These are phyloP conservation scores for Pseudocercospora cruenta DNA, from an alignment of 2,329 filamentous ascomycete genomes.

Conservation along the genomic window DNA sequence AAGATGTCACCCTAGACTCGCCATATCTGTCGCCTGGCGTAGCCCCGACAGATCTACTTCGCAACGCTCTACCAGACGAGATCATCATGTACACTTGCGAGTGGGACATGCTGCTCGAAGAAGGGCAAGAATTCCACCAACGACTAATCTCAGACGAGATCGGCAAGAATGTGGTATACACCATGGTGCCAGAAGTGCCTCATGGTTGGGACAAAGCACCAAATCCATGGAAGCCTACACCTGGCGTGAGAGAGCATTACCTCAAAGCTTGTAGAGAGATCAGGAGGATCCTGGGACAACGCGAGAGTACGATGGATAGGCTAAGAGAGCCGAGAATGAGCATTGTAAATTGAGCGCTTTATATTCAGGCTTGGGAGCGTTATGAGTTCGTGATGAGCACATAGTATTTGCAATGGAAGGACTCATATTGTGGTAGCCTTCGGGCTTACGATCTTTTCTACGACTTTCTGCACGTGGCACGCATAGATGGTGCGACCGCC, in stretches of 20 bases:
- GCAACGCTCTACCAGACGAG: conserved; percentile 59
- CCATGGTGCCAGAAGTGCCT: conserved; percentile 61
- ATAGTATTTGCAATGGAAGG: background rate
- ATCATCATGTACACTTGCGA: conserved; percentile 67
- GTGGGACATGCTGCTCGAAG: conserved; percentile 68
- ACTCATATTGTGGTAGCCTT: background rate
- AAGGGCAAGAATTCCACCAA: conserved; percentile 64
- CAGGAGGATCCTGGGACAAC: conserved; percentile 47
- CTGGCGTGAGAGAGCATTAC: conserved; percentile 59
- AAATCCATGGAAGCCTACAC: conserved; percentile 59
- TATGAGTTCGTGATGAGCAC: background rate
- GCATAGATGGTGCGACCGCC: too few relatives aligned
- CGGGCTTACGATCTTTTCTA: background rate
- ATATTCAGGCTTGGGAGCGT: background rate
- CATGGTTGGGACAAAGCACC: conserved; percentile 71
- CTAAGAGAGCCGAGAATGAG: conserved; percentile 19
- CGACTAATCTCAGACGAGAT: conserved; percentile 49
- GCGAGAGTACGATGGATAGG: conserved; percentile 8
- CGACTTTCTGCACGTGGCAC: background rate
- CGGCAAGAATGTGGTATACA: conserved; percentile 61
- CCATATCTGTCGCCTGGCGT: conserved; percentile 64
- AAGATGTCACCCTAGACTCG: conserved; percentile 55
- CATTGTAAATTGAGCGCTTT: conserved; percentile 21
- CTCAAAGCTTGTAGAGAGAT: conserved; percentile 57
- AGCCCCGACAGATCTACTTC: conserved; percentile 58